These are phyloP conservation scores for Paecilomyces dactylethromorphus DNA, from an alignment of 2,329 filamentous ascomycete species.

Conservation along the genomic window DNA sequence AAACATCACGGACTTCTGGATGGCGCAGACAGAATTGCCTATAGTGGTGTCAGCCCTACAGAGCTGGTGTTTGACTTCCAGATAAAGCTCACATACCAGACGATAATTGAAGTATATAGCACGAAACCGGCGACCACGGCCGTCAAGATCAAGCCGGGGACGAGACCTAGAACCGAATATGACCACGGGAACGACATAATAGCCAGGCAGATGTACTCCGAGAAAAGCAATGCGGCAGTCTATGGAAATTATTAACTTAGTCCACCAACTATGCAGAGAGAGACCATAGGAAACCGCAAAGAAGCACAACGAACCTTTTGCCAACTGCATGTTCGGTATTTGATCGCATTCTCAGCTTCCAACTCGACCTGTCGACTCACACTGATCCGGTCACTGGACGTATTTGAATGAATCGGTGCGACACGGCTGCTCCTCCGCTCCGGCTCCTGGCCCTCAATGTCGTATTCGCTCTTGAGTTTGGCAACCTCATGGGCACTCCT, in stretches of 20 bases:
- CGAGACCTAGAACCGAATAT: constrained; percentile 78
- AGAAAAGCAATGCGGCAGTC: constrained; percentile 85
- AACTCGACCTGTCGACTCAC: constrained; percentile 65
- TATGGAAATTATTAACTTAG: constrained; percentile 22
- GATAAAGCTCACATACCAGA: constrained; percentile 44
- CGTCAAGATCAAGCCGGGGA: constrained; percentile 80
- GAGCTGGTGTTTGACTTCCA: constrained; percentile 8
- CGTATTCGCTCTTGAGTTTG: constrained; percentile 20
- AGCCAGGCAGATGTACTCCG: constrained; percentile 85
- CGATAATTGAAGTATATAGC: constrained; percentile 69
- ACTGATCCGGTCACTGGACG: constrained; percentile 33
- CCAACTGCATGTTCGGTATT: constrained; percentile 92
- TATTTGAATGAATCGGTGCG: constrained; percentile 22
- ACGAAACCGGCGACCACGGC: constrained; percentile 70
- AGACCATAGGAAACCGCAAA: not conserved
- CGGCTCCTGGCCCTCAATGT: constrained; percentile 21
- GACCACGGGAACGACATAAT: constrained; percentile 98
- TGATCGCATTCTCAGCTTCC: constrained; percentile 72
- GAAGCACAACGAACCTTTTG: constrained; percentile 56
- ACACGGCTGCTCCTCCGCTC: constrained; percentile 9
- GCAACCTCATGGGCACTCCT: constrained; percentile 14
- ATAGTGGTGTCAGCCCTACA: constrained; percentile 22
- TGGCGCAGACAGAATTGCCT: constrained; percentile 90
- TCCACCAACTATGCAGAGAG: not conserved
- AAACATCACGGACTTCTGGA: constrained; percentile 85